Evolutionary conservation across 2,329 filamentous ascomycete genomes (phyloP), one percentile per base, ranked within the genome.

Genomic region (Acrodontium crateriforme): DNA sequence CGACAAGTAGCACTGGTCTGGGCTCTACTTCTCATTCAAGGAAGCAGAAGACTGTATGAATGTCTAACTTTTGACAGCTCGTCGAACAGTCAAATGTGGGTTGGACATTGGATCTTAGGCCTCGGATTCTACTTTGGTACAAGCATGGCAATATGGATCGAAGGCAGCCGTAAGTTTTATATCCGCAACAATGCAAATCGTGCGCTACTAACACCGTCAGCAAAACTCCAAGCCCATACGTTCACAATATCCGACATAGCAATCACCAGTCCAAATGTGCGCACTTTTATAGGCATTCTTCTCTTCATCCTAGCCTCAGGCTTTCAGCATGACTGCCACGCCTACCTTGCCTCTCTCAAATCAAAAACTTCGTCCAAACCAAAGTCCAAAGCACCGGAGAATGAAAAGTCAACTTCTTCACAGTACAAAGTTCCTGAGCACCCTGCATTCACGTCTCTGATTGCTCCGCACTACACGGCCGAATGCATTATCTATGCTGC

Each of bases 401-500:
- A 3, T 11, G 19, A 27, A 16, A 20, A 32, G n/a, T 30, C 52
- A 25, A 40, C 47, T 15, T n/a, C n/a, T n/a, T n/a, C n/a, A n/a
- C 87, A 84, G 48, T 95, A 98, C 55, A 79, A 78, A 8, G 63
- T 95, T 14, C 87, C 87, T 0, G 60, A 67, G 2, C 67, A 78
- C 34, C 74, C 76, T 3, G 57, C 78, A 32, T 98, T 95, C 53
- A 62, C 62, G 24, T 62, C 65, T 32, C 54, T 91, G 13, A 57
- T 94, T 20, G 91, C 80, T 43, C 84, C 89, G 11, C 89, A 98
- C 56, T 98, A 95, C 54, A 79, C 79, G 3, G 82, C 78, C 46
- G 89, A 95, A 58, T 85, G 81, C 48, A 50, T 78, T 21, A 71
- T 94, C 33, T 95, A 98, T 51, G 49, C 84, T 12, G 68, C 77